phyloP scores from a whole-genome alignment of 1,284 basidiomycete species.

The Meripilus lineatus region DNA sequence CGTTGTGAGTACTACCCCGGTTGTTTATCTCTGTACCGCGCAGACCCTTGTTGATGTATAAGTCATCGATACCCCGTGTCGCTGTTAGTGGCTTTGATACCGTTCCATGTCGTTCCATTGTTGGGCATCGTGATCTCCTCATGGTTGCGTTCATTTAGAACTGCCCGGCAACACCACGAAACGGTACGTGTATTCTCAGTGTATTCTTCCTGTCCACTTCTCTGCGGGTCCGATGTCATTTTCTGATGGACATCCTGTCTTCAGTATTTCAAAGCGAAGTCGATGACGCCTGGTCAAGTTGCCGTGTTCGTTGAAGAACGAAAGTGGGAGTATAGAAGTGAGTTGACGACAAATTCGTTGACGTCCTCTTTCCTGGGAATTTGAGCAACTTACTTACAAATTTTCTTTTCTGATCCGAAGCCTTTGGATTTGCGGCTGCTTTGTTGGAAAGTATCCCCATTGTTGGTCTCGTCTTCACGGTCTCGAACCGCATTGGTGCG shows the following conservation, averaged over 20 bases:
- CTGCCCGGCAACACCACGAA: constrained; percentile 65
- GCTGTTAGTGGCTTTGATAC: constrained; percentile 61
- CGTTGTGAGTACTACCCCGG: constrained; percentile 17
- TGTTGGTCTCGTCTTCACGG: constrained; percentile 71
- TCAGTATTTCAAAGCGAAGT: constrained; percentile 79
- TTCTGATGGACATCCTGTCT: neutral
- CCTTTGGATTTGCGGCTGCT: constrained; percentile 78
- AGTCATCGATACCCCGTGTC: too few species aligned
- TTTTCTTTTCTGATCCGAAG: constrained; percentile 31
- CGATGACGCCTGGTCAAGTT: constrained; percentile 66
- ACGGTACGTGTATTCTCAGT: too few species aligned
- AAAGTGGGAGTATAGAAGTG: constrained; percentile 81
- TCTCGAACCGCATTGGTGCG: constrained; percentile 83
- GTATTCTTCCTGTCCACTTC: too few species aligned
- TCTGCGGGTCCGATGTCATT: neutral
- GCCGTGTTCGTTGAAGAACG: constrained; percentile 81
- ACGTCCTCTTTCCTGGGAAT: neutral
- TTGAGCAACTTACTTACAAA: neutral
- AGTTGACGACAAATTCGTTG: constrained; percentile 1
- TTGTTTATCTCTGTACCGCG: neutral
- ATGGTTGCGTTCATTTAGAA: constrained; percentile 63
- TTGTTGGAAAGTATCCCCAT: constrained; percentile 77
- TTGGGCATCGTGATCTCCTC: constrained; percentile 63
- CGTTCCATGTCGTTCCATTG: constrained; percentile 68
- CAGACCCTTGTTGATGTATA: too few species aligned